Evolutionary conservation across 78 protist genomes (phyloP).

Genomic region (Salpingoeca rosetta): DNA sequence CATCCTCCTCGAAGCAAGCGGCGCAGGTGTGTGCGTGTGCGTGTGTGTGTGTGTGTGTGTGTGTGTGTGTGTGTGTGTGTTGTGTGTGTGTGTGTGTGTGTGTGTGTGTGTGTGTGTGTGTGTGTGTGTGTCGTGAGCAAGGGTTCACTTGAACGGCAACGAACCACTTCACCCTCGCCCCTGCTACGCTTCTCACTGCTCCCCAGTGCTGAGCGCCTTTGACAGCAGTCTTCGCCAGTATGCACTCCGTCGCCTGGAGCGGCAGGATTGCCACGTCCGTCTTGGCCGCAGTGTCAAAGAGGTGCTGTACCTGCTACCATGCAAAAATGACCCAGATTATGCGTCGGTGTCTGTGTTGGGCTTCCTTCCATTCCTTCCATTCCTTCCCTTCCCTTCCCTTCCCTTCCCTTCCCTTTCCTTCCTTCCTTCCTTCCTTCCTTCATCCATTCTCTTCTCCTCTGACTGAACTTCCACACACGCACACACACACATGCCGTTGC

Average conservation of each 20-base stretch:
- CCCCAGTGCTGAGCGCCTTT: constrained; percentile 1
- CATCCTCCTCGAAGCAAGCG: constrained; percentile 13
- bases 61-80: neutral
- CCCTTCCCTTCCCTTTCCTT: no score
- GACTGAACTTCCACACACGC: neutral
- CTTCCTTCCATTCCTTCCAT: no score
- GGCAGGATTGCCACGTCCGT: neutral
- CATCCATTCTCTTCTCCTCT: neutral
- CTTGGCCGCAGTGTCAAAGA: neutral
- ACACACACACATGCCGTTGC: neutral
- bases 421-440: no score
- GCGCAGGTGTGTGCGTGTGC: neutral
- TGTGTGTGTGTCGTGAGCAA: no score
- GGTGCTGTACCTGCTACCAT: neutral
- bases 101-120: no score
- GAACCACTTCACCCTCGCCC: no score
- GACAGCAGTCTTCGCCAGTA: neutral
- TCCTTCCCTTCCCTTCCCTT: no score
- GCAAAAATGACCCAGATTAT: no score
- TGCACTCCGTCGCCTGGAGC: neutral
- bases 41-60: neutral
- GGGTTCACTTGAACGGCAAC: no score
- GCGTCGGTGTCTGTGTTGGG: no score
- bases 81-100: neutral
- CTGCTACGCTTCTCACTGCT: no score